A percentile compares a stretch with the other conserved stretches of the same genome.
Conservation (phyloP, 768 basidiomycete genomes). For the Psilocybe azurescens region DNA sequence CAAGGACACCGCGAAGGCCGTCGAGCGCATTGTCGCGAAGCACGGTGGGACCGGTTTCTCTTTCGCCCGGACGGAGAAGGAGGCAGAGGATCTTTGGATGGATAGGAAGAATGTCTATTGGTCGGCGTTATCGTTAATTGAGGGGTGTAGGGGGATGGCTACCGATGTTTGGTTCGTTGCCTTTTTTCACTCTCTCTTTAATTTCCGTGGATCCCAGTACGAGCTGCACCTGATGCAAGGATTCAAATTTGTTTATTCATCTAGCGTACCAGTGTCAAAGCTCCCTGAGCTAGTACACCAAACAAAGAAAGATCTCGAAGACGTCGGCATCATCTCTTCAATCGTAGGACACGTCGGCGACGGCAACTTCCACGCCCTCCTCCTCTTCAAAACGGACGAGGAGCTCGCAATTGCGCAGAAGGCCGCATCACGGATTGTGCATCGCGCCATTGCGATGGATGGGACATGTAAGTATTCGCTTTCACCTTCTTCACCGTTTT, state of each 20-base stretch:
- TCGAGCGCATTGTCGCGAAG: slow-evolving; percentile 60
- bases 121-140: slow-evolving; percentile 57
- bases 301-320: slow-evolving; percentile 72
- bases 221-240: too few relatives aligned
- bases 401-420: slow-evolving; percentile 49
- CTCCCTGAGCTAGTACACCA: slow-evolving; percentile 69
- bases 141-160: slow-evolving; percentile 62
- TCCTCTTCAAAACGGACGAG: slow-evolving; percentile 64
- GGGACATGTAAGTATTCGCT: slow-evolving; percentile 62
- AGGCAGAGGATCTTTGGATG: slow-evolving; percentile 75
- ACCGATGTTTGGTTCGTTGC: slow-evolving; percentile 75
- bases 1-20: slow-evolving; percentile 64
- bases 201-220: too few relatives aligned
- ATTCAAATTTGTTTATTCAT: too few relatives aligned
- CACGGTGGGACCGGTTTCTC: slow-evolving; percentile 73
- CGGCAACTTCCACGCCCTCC: slow-evolving; percentile 55
- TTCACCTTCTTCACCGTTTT: background rate
- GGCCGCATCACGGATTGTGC: slow-evolving; percentile 65
- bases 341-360: slow-evolving; percentile 82
- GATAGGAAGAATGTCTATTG: slow-evolving; percentile 72
- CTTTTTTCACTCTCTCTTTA: background rate
- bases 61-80: slow-evolving; percentile 64
- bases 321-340: slow-evolving; percentile 59
- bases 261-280: slow-evolving; percentile 64
- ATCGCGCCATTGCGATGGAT: slow-evolving; percentile 70